Evolutionary conservation across 768 basidiomycete species (phyloP), one percentile per base, ranked within the genome.

Genomic region (Russula ochroleuca): DNA sequence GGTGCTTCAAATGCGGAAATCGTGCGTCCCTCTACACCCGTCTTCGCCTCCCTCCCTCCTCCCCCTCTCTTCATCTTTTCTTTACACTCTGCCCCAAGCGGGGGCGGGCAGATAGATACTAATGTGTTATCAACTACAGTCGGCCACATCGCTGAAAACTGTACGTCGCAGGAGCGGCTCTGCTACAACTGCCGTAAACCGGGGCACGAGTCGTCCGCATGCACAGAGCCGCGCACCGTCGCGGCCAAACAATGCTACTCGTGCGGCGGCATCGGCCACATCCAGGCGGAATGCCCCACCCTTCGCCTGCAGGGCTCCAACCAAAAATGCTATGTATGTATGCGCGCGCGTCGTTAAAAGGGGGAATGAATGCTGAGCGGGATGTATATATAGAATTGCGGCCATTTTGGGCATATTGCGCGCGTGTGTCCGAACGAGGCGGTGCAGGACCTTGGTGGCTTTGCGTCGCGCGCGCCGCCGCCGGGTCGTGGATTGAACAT

Each of bases 121-220:
- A 57, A 68, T 64, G 54, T 63, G 65, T 41, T 55, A 2, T 62
- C 45, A 31, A 40, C 61, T 14, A 59, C 69, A 94, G 93, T 94
- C 73, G 93, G 93, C 53, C 93, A 96, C 75, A 90, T 95, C 71
- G 93, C 93, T 70, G 92, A 93, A 80, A 90, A 88, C 70, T 96
- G 93, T 73, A 83, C 91, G 51, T 91, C 90, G 67, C 89, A 90
- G 70, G 85, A 90, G 74, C 85, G 92, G 70, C 83, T 96, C 64
- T 96, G 94, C 78, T 96, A 94, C 78, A 96, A 95, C 73, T 96
- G 94, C 75, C 86, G 91, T 68, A 90, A 94, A 73, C 89, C 92
- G n/a, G 94, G 94, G 45, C 94, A 95, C 70, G 93, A 95, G 75
- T 92, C 90, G 21, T 87, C 90, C 60, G 85, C 88, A 60, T 95